These are phyloP conservation scores for Fusarium sp. DNA, from an alignment of 2,329 filamentous ascomycete species.

Conservation along the genomic window DNA sequence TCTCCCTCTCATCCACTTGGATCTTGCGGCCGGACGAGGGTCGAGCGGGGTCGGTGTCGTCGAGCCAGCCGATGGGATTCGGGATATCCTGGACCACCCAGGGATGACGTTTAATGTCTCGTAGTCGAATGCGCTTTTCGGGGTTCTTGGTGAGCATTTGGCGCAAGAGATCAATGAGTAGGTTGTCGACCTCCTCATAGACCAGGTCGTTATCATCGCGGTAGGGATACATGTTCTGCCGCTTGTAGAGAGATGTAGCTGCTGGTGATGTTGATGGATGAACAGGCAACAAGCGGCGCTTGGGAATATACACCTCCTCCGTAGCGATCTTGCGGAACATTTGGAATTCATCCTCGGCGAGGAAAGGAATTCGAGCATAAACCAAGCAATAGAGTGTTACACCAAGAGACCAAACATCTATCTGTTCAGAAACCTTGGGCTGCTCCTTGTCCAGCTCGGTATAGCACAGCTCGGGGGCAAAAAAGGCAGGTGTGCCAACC, in stretches of 20 bases:
- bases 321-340: constrained; percentile 93
- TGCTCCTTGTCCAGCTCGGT: constrained; percentile 76
- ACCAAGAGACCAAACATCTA: constrained; percentile 96
- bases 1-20: constrained; percentile 88
- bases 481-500: constrained; percentile 96
- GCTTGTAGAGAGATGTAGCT: constrained; percentile 63
- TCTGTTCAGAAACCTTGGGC: constrained; percentile 87
- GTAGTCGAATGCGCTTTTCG: constrained; percentile 83
- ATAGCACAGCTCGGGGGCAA: constrained; percentile 94
- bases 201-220: constrained; percentile 79
- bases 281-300: constrained; percentile 79
- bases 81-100: constrained; percentile 86
- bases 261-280: constrained; percentile 66
- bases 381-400: constrained; percentile 96
- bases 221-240: constrained; percentile 71
- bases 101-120: constrained; percentile 91
- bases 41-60: constrained; percentile 86
- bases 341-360: constrained; percentile 89
- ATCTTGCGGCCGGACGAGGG: constrained; percentile 85
- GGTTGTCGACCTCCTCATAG: constrained; percentile 86
- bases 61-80: constrained; percentile 84
- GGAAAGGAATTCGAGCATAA: constrained; percentile 91
- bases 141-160: constrained; percentile 90
- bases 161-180: constrained; percentile 79
- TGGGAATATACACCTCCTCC: constrained; percentile 89